phyloP scores from a whole-genome alignment of 2,329 filamentous ascomycete genomes.

The Aspergillus aculeatus region DNA sequence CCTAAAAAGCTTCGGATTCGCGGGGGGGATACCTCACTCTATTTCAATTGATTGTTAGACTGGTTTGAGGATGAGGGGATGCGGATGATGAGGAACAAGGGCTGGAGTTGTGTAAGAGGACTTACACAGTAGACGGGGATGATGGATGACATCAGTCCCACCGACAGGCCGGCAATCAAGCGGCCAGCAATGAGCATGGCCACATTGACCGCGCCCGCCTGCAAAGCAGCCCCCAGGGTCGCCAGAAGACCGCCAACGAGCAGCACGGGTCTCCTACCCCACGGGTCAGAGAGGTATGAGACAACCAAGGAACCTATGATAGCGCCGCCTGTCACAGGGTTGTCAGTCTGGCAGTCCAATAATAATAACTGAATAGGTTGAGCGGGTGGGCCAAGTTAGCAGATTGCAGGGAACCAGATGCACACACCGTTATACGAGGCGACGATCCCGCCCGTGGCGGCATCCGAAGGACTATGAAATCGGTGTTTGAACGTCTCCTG shows the following conservation, averaged over 20 bases:
- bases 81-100: no score
- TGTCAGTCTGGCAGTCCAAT: not conserved
- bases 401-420: not conserved
- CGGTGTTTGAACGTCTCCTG: constrained; percentile 32
- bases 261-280: constrained; percentile 35
- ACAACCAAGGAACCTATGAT: constrained; percentile 38
- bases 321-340: constrained; percentile 33
- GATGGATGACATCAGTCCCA: constrained; percentile 50
- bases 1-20: constrained; percentile 41
- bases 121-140: constrained; percentile 49
- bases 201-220: constrained; percentile 35
- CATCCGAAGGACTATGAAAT: constrained; percentile 33
- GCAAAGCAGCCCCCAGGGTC: constrained; percentile 35
- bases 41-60: not conserved
- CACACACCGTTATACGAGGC: constrained; percentile 39
- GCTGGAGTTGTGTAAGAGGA: not conserved
- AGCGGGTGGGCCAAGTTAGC: not conserved
- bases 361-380: no score
- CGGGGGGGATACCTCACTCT: constrained; percentile 43
- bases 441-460: constrained; percentile 40
- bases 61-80: not conserved
- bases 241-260: constrained; percentile 35
- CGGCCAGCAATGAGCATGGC: constrained; percentile 50
- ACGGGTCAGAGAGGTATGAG: constrained; percentile 34
- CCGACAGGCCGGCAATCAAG: constrained; percentile 50